These are phyloP conservation scores for Exophiala dermatitidis DNA, from an alignment of 2,329 filamentous ascomycete species.

Conservation along the genomic window DNA sequence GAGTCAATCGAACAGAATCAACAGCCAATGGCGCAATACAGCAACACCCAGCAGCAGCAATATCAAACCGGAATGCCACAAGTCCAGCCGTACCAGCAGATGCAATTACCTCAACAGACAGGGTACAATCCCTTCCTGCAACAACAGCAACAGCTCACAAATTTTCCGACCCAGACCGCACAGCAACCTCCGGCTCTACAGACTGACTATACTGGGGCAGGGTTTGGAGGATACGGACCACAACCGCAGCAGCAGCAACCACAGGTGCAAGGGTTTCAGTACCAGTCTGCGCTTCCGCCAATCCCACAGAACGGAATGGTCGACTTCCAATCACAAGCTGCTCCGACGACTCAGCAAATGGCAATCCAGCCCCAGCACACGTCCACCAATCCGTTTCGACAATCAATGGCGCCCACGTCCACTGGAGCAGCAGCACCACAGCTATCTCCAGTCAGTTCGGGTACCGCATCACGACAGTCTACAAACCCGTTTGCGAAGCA, in stretches of 20 bases:
- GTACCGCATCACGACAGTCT: constrained; percentile 51
- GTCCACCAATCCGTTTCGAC: constrained; percentile 86
- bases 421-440: constrained; percentile 29
- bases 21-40: constrained; percentile 54
- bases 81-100: constrained; percentile 20
- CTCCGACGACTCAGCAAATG: constrained; percentile 32
- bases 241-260: constrained; percentile 51
- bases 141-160: constrained; percentile 12
- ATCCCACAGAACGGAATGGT: constrained; percentile 46
- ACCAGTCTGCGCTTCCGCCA: constrained; percentile 37
- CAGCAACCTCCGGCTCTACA: constrained; percentile 26
- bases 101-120: constrained; percentile 28
- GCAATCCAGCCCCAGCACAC: constrained; percentile 45
- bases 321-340: constrained; percentile 41
- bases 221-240: constrained; percentile 73
- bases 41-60: constrained; percentile 34
- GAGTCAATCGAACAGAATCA: constrained; percentile 88
- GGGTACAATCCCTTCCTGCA: constrained; percentile 28
- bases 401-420: constrained; percentile 65
- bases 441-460: constrained; percentile 39
- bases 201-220: constrained; percentile 63
- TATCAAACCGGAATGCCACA: constrained; percentile 16
- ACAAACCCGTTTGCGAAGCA: constrained; percentile 83
- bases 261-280: constrained; percentile 32
- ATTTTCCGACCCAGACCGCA: constrained; percentile 25